Base-by-base conservation (phyloP, 2,329 filamentous ascomycete genomes). In the Cladophialophora psammophila region DNA sequence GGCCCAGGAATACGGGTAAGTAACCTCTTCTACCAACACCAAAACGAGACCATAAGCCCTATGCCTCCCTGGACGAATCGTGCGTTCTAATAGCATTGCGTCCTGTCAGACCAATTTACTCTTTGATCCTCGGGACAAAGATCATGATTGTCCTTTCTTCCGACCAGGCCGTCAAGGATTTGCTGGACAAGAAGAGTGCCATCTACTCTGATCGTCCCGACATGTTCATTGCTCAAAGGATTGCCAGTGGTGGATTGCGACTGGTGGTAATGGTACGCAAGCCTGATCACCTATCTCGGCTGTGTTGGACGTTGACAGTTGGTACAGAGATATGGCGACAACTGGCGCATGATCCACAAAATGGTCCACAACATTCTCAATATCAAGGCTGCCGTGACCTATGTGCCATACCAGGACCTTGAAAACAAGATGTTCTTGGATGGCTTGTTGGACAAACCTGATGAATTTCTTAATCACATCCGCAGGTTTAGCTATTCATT, bases 121-220 rank as follows among this genome's bases (percentile, higher is more conserved):
- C 80, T 0, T 75, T 87, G 1, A 83, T 85, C 1, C 75, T 86
- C 0, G 85, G 85, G 1, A 81, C 81, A 0, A 79, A 81, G 53
- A 76, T 78, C 8, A 74, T 85, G 69, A 76, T 87, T 18, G 81
- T 87, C 0, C 74, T 87, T 0, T 81, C 78, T 0, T 80, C 79
- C 0, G 79, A 82, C 36, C 66, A 76, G 59, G 79, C 78, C 0
- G 78, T 86, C 26, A 85, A 83, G 58, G 84, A 87, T 8, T 72
- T 87, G 3, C 67, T 87, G 2, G 64, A 87, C 63, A 83, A 83
- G 65, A 75, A 80, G 38, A 82, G 82, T 53, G 74, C 67, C 15
- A 84, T 83, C 12, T 87, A 86, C 73, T 85, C 83, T 0, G 80
- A 80, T 9, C 77, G 85, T 0, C 79, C 79, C 5, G 76, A 79